Evolutionary conservation across 768 basidiomycete species (phyloP).

Genomic region (Hygrophorus pudorinus): DNA sequence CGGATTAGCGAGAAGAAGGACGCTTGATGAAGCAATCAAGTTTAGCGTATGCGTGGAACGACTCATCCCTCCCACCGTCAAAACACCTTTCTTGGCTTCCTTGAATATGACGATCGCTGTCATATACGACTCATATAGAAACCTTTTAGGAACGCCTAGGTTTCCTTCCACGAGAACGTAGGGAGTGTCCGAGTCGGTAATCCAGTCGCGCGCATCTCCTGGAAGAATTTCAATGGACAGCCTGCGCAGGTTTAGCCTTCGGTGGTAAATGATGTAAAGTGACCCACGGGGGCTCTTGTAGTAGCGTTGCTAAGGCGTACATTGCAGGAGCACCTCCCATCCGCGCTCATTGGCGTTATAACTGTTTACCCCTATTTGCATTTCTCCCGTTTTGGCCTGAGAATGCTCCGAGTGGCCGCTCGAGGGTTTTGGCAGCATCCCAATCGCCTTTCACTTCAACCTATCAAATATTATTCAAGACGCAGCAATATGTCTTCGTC

Average conservation of each 20-base stretch:
- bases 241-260: constrained; percentile 18
- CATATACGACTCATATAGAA: constrained; percentile 43
- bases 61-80: constrained; percentile 6
- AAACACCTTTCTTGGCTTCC: constrained; percentile 11
- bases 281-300: background rate
- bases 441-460: constrained; percentile 1
- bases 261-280: background rate
- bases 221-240: constrained; percentile 54
- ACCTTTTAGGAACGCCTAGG: constrained; percentile 55
- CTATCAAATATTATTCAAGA: constrained; percentile 1
- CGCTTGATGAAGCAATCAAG: constrained; percentile 26
- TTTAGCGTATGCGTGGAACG: constrained; percentile 9
- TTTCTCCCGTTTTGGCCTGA: too few species aligned
- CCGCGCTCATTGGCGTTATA: too few species aligned
- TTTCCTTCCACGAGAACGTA: constrained; percentile 50
- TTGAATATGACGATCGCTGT: constrained; percentile 28
- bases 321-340: background rate
- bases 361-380: background rate
- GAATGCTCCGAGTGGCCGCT: background rate
- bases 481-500: constrained; percentile 8
- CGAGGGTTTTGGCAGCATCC: too few species aligned
- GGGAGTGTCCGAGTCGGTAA: constrained; percentile 19
- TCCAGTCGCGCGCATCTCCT: constrained; percentile 43
- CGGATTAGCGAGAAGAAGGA: constrained; percentile 58
- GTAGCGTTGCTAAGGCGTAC: background rate